These are phyloP conservation scores for Pestalotiopsis fici DNA, from an alignment of 2,329 filamentous ascomycete genomes.

Conservation along the genomic window DNA sequence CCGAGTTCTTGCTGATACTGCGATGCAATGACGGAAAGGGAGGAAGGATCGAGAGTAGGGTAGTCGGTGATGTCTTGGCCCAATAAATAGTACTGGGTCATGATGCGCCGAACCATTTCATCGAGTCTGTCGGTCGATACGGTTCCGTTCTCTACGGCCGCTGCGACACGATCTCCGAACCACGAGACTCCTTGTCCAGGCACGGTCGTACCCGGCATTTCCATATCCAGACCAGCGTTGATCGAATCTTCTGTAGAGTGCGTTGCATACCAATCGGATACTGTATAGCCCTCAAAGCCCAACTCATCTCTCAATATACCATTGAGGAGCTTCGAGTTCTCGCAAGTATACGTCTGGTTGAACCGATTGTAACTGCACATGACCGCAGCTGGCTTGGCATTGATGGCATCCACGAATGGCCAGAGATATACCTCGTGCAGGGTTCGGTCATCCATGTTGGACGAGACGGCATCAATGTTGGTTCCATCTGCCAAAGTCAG, in stretches of 20 bases:
- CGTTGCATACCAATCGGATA: conserved; percentile 42
- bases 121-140: conserved; percentile 41
- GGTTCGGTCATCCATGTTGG: conserved; percentile 53
- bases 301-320: conserved; percentile 47
- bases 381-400: conserved; percentile 30
- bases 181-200: conserved; percentile 67
- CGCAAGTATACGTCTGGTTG: conserved; percentile 50
- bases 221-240: conserved; percentile 49
- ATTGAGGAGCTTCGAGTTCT: conserved; percentile 49
- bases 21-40: background rate
- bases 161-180: conserved; percentile 61
- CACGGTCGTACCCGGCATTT: conserved; percentile 52
- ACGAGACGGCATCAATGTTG: conserved; percentile 49
- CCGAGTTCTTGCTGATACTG: background rate
- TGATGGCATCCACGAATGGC: conserved; percentile 50
- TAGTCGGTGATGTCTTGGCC: conserved; percentile 48
- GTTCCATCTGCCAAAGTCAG: conserved; percentile 49
- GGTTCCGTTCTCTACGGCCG: conserved; percentile 48
- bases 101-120: conserved; percentile 74
- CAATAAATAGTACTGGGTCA: conserved; percentile 69
- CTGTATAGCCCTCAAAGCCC: conserved; percentile 39
- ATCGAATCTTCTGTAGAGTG: conserved; percentile 42
- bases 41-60: conserved; percentile 58
- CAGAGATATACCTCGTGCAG: conserved; percentile 59
- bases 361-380: conserved; percentile 48